A percentile compares a stretch with the other conserved stretches of the same genome.
Evolutionary conservation across 139 green algal species (phyloP).

Genomic region (Choricystis sp.): DNA sequence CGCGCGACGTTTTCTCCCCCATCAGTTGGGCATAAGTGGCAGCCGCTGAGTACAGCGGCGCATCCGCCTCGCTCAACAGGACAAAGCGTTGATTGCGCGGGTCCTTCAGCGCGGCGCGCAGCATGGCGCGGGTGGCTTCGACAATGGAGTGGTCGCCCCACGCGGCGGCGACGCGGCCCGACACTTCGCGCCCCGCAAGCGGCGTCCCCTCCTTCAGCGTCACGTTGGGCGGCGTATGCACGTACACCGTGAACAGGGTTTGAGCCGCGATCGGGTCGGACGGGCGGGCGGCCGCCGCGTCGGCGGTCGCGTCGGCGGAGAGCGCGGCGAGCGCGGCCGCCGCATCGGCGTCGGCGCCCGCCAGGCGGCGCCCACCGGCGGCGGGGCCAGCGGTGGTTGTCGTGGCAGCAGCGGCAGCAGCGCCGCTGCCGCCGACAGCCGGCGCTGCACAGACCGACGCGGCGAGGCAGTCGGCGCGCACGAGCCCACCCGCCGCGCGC

Average conservation of each 20-base stretch:
- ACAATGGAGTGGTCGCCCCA: slow-evolving; percentile 20
- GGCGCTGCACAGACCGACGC: not conserved
- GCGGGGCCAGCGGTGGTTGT: too few relatives aligned
- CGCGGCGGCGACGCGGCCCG: not conserved
- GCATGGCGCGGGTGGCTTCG: slow-evolving; percentile 15
- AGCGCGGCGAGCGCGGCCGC: not conserved
- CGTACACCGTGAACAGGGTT: slow-evolving; percentile 17
- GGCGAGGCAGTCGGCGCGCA: not conserved
- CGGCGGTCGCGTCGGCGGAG: slow-evolving; percentile 4
- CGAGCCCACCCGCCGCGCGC: too few relatives aligned
- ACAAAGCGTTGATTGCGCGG: slow-evolving; percentile 24
- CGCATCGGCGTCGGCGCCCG: not conserved
- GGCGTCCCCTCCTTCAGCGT: slow-evolving; percentile 6
- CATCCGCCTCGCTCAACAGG: slow-evolving; percentile 15
- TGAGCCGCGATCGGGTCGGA: not conserved
- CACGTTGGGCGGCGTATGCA: slow-evolving; percentile 12
- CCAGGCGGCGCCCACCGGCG: not conserved
- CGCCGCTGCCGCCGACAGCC: too few relatives aligned
- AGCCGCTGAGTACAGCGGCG: slow-evolving; percentile 19
- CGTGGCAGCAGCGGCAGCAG: too few relatives aligned
- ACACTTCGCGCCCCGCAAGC: slow-evolving; percentile 14
- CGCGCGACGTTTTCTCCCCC: slow-evolving; percentile 7
- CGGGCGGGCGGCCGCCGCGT: slow-evolving; percentile 18
- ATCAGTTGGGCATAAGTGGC: slow-evolving; percentile 18
- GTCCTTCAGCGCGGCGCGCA: slow-evolving; percentile 21